phyloP scores from a whole-genome alignment of 2,329 filamentous ascomycete genomes.

The Xylaria sp. region DNA sequence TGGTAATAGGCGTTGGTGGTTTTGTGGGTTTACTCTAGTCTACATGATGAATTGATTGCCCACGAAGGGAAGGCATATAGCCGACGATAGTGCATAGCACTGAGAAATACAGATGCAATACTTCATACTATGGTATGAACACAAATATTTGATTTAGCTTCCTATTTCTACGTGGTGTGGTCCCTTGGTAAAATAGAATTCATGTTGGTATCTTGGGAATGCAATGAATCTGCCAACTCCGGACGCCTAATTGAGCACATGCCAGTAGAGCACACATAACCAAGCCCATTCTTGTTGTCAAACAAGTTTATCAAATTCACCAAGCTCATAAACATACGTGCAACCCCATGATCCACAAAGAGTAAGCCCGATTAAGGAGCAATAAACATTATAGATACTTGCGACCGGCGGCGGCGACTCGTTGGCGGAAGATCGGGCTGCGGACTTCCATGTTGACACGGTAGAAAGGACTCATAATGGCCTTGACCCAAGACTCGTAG shows the following conservation, averaged over 20 bases:
- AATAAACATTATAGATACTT: slow-evolving; percentile 77
- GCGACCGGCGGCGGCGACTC: slow-evolving; percentile 87
- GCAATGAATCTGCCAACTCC: slow-evolving; percentile 32
- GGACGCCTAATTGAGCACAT: slow-evolving; percentile 28
- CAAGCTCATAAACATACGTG: slow-evolving; percentile 5
- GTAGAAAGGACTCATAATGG: slow-evolving; percentile 97
- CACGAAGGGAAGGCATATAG: slow-evolving; percentile 40
- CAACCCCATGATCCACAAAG: neutral
- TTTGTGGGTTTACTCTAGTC: slow-evolving; percentile 44
- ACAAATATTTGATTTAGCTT: neutral
- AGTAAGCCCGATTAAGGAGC: neutral
- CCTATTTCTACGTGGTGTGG: neutral
- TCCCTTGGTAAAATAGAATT: neutral
- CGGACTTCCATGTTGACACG: slow-evolving; percentile 83
- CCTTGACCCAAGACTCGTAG: slow-evolving; percentile 97
- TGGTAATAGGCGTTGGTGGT: slow-evolving; percentile 50
- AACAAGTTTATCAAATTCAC: too few species aligned
- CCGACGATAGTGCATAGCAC: slow-evolving; percentile 42
- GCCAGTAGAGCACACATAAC: neutral
- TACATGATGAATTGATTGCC: slow-evolving; percentile 45
- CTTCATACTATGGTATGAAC: slow-evolving; percentile 40
- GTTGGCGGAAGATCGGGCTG: slow-evolving; percentile 85
- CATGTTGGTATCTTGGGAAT: slow-evolving; percentile 28
- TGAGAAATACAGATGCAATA: slow-evolving; percentile 46
- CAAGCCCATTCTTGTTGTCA: neutral